A percentile compares a stretch with the other conserved stretches of the same genome.
These are phyloP conservation scores for Bryum argenteum DNA, from an alignment of 225 moss, liverwort and hornwort species.

Conservation along the genomic window DNA sequence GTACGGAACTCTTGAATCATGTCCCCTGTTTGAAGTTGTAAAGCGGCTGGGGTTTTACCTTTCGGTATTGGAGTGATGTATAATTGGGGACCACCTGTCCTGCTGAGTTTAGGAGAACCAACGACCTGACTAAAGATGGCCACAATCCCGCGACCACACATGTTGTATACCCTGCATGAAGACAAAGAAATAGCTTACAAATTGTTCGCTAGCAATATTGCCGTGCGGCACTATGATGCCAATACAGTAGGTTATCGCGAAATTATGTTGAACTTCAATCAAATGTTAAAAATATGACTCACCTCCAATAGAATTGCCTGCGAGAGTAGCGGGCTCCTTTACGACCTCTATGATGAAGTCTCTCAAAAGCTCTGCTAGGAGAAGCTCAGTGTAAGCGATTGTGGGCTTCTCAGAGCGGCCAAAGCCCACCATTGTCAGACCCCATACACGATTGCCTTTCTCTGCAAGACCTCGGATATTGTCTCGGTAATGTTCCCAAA, in stretches of 20 bases:
- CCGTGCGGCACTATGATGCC: not conserved
- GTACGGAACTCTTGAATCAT: conserved; percentile 1
- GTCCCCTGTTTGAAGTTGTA: conserved; percentile 8
- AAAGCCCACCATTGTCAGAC: conserved; percentile 94
- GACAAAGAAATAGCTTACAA: conserved; percentile 11
- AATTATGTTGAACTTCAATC: not conserved
- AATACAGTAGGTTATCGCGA: conserved; percentile 6
- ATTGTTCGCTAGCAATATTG: not conserved
- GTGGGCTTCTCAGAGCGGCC: conserved; percentile 94
- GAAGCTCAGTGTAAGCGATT: conserved; percentile 86
- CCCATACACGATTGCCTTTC: conserved; percentile 94
- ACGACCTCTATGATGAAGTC: conserved; percentile 96
- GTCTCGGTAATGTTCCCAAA: conserved; percentile 97
- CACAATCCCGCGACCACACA: conserved; percentile 96
- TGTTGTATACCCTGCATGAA: conserved; percentile 71
- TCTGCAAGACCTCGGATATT: conserved; percentile 84
- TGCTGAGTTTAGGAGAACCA: conserved; percentile 93
- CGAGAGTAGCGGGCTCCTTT: conserved; percentile 77
- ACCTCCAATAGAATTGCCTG: conserved; percentile 98
- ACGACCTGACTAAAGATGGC: conserved; percentile 76
- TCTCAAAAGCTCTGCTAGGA: conserved; percentile 86
- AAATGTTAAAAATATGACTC: conserved; percentile 15
- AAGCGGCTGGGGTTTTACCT: conserved; percentile 52
- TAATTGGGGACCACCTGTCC: conserved; percentile 85
- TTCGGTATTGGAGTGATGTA: conserved; percentile 67